phyloP scores from a whole-genome alignment of 1,284 basidiomycete species.

The Rugosomyces carneus region DNA sequence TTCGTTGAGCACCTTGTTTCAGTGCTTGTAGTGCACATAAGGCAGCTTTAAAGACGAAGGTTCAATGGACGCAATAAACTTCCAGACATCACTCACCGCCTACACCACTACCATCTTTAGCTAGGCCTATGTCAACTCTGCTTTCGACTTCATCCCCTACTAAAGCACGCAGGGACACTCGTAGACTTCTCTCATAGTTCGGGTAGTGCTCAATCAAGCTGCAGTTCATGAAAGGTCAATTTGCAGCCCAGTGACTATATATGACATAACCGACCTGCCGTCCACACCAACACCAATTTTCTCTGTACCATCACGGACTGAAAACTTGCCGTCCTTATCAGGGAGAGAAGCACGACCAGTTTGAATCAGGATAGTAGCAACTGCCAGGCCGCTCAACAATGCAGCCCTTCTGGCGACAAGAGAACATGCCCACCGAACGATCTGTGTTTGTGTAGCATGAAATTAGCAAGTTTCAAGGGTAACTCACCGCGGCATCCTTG shows the following conservation, averaged over 20 bases:
- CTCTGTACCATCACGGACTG: slow-evolving; percentile 35
- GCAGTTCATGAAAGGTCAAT: background rate
- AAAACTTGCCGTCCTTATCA: slow-evolving; percentile 33
- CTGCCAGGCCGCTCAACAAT: slow-evolving; percentile 77
- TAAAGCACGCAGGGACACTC: slow-evolving; percentile 67
- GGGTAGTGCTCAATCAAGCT: slow-evolving; percentile 92
- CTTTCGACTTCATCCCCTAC: slow-evolving; percentile 79
- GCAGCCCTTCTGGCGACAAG: slow-evolving; percentile 83
- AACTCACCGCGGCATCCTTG: slow-evolving; percentile 57
- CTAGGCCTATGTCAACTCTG: slow-evolving; percentile 80
- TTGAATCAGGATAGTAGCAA: slow-evolving; percentile 83
- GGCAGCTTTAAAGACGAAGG: slow-evolving; percentile 45
- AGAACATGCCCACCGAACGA: slow-evolving; percentile 76
- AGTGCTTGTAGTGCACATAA: slow-evolving; percentile 67
- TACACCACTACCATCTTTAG: slow-evolving; percentile 96
- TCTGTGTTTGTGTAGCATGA: slow-evolving; percentile 24
- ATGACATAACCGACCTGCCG: slow-evolving; percentile 57
- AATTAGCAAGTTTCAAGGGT: background rate
- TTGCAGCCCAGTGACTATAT: background rate
- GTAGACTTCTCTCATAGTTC: slow-evolving; percentile 70
- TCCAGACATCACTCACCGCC: slow-evolving; percentile 61
- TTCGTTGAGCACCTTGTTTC: slow-evolving; percentile 32
- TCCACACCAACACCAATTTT: slow-evolving; percentile 81
- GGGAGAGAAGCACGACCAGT: slow-evolving; percentile 57
- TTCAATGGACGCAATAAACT: slow-evolving; percentile 5